Evolutionary conservation across 2,329 filamentous ascomycete species (phyloP).

Genomic region (Paecilomyces niveus): DNA sequence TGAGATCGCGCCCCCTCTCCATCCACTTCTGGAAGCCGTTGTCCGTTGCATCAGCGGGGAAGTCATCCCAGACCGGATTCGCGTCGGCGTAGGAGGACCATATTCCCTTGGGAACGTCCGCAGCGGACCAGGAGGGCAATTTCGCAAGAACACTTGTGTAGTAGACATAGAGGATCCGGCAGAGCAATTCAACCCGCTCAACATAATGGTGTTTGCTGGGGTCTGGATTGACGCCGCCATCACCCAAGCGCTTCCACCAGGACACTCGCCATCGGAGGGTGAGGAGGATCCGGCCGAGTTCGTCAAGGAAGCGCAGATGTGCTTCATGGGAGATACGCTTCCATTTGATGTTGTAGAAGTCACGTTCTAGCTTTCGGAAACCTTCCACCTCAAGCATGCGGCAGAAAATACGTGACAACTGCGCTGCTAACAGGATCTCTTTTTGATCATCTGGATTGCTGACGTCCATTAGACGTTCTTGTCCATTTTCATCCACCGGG

Average conservation of each 20-base stretch:
- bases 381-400: slow-evolving; percentile 42
- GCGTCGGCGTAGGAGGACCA: slow-evolving; percentile 38
- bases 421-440: slow-evolving; percentile 37
- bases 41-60: slow-evolving; percentile 31
- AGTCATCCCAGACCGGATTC: slow-evolving; percentile 35
- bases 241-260: slow-evolving; percentile 39
- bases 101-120: slow-evolving; percentile 31
- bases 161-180: slow-evolving; percentile 40
- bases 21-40: slow-evolving; percentile 37
- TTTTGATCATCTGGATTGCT: slow-evolving; percentile 26
- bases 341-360: slow-evolving; percentile 41
- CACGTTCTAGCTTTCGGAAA: slow-evolving; percentile 36
- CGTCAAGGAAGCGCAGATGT: slow-evolving; percentile 32
- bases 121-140: slow-evolving; percentile 31
- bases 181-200: slow-evolving; percentile 33
- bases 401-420: slow-evolving; percentile 39
- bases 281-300: slow-evolving; percentile 35
- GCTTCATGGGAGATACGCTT: slow-evolving; percentile 37
- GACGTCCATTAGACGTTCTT: slow-evolving; percentile 35
- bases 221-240: slow-evolving; percentile 27
- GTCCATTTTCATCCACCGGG: slow-evolving; percentile 16
- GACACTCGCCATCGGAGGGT: slow-evolving; percentile 39
- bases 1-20: slow-evolving; percentile 29
- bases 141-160: slow-evolving; percentile 38
- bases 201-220: slow-evolving; percentile 33